phyloP scores from a whole-genome alignment of 805 yeast genomes.

The Cyberlindnera euphorbiiphila region DNA sequence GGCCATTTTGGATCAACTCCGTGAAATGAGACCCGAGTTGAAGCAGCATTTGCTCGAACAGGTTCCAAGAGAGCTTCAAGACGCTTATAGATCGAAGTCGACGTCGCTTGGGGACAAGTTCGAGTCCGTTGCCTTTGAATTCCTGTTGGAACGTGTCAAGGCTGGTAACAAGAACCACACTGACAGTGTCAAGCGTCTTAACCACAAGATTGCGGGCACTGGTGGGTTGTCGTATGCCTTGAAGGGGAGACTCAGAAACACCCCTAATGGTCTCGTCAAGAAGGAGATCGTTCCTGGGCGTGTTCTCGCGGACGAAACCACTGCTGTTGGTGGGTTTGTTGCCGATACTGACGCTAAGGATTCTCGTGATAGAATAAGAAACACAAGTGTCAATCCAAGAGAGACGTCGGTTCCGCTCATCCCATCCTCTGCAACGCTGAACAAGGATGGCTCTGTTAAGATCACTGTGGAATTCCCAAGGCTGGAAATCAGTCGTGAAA shows the following conservation, averaged over 20 bases:
- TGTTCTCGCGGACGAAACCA: conserved; percentile 40
- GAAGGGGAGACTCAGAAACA: conserved; percentile 61
- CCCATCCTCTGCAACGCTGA: conserved; percentile 21
- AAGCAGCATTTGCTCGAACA: conserved; percentile 49
- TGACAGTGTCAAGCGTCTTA: conserved; percentile 7
- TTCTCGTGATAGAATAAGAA: conserved; percentile 31
- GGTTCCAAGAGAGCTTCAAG: conserved; percentile 40
- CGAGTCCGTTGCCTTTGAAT: conserved; percentile 23
- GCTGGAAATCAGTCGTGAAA: conserved; percentile 1
- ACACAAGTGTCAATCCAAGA: conserved; percentile 39
- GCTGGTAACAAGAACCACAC: conserved; percentile 10
- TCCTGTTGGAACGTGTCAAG: conserved; percentile 26
- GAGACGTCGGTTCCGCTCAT: conserved; percentile 43
- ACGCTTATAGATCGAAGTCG: conserved; percentile 15
- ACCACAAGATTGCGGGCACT: conserved; percentile 49
- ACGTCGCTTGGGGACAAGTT: conserved; percentile 31
- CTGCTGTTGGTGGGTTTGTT: conserved; percentile 59
- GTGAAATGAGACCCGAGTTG: conserved; percentile 45
- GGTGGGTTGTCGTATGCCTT: conserved; percentile 74
- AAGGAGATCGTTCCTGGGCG: conserved; percentile 67
- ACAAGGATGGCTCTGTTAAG: conserved; percentile 34
- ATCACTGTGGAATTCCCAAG: conserved; percentile 5
- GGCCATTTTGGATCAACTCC: conserved; percentile 10
- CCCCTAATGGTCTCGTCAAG: conserved; percentile 64
- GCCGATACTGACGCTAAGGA: conserved; percentile 32